A percentile compares a stretch with the other conserved stretches of the same genome.
Evolutionary conservation across 2,329 filamentous ascomycete species (phyloP).

Genomic region (Penicillium sp.): DNA sequence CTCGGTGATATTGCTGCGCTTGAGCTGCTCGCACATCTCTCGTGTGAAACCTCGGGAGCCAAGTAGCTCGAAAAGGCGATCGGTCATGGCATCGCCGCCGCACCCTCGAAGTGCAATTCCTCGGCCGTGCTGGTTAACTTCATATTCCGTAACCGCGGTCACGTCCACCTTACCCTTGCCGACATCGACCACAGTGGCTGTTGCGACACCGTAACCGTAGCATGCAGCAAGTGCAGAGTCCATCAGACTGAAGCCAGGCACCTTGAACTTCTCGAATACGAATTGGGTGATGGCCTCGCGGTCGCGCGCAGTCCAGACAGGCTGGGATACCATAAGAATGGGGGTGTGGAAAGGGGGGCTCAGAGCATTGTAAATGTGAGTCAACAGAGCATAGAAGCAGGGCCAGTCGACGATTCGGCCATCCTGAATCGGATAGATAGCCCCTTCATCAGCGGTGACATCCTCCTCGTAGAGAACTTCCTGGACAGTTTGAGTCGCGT

Average conservation of each 20-base stretch:
- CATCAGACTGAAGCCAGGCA: constrained; percentile 83
- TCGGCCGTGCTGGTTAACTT: constrained; percentile 64
- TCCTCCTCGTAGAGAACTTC: constrained; percentile 77
- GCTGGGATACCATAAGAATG: constrained; percentile 82
- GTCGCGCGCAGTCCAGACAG: constrained; percentile 83
- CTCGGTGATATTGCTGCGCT: constrained; percentile 59
- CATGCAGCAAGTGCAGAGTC: constrained; percentile 79
- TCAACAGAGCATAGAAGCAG: constrained; percentile 87
- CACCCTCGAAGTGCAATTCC: constrained; percentile 60
- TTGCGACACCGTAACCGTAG: constrained; percentile 74
- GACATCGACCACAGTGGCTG: constrained; percentile 83
- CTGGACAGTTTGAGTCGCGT: constrained; percentile 34
- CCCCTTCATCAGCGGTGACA: constrained; percentile 77
- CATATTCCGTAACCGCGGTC: constrained; percentile 79
- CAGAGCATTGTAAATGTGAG: constrained; percentile 83
- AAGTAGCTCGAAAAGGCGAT: constrained; percentile 64
- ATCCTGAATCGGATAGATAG: constrained; percentile 76
- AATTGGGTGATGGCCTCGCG: constrained; percentile 86
- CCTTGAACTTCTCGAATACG: constrained; percentile 95
- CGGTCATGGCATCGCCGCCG: constrained; percentile 83
- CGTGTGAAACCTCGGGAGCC: constrained; percentile 51
- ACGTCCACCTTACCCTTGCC: constrained; percentile 90
- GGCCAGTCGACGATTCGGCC: constrained; percentile 86
- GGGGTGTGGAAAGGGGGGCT: constrained; percentile 92
- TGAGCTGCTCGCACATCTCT: constrained; percentile 62